Base-by-base conservation (phyloP, 176 grass and related monocot species). In the Eremochloa ophiuroides region DNA sequence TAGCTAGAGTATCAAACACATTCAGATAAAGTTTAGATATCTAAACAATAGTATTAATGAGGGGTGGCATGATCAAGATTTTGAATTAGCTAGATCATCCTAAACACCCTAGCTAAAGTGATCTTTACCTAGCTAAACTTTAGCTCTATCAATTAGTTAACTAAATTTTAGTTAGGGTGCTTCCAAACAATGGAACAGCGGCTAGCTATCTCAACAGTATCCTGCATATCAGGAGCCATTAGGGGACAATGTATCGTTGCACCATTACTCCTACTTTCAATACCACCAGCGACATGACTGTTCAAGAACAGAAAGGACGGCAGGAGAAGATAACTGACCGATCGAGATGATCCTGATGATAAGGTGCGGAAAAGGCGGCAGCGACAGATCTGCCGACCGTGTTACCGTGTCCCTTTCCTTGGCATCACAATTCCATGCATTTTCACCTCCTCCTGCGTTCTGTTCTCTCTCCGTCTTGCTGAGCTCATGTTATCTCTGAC, bases 291-390 rank as follows among this genome's bases (percentile, higher is more conserved):
- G 50, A 77, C 46, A 34, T 80, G 78, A 69, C 78, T 29, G 55
- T 20, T 69, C 18, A 30, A 86, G 66, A 86, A 78, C 47, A 73
- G 38, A 16, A 78, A 67, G 66, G 73, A 78, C 59, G 53, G 37
- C 8, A 71, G 33, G 25, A 77, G 34, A 73, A 82, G 88, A 78
- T 74, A 66, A 61, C 79, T 78, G 73, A 86, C 79, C 67, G 83
- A 70, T 34, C 26, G 76, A 31, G 23, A 65, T 28, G 2, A 43
- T 12, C 63, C 47, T 51, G 50, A 53, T 56, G 22, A 61, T 42
- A 79, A 70, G 39, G 44, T 10, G 30, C 12, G 42, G 17, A 63
- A 74, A 69, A 23, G 20, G 62, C 38, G 25, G 15, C 42, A 81
- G 78, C 43, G 41, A 28, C 78, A 86, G 88, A 89, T 89, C 87